These are phyloP conservation scores for Collybia nuda DNA, from an alignment of 768 basidiomycete species.

Conservation along the genomic window DNA sequence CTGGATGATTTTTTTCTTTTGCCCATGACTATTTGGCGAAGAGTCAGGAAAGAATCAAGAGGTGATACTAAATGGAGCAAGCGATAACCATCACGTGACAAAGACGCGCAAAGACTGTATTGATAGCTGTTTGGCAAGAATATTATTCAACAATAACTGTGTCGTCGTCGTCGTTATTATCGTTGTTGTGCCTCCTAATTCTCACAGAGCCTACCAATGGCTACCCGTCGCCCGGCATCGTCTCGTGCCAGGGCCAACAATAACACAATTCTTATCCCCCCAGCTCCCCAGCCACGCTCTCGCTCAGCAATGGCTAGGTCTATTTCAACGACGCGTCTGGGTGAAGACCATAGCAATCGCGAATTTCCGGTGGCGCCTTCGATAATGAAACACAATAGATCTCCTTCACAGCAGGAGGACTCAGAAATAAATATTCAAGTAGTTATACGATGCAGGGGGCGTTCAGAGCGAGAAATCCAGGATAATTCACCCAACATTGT, in stretches of 20 bases:
- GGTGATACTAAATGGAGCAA: background rate
- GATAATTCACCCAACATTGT: constrained; percentile 89
- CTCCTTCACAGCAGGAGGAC: constrained; percentile 33
- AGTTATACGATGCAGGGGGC: constrained; percentile 83
- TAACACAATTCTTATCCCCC: constrained; percentile 21
- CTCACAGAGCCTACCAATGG: constrained; percentile 40
- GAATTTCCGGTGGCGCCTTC: constrained; percentile 7
- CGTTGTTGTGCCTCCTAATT: background rate
- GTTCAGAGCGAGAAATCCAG: constrained; percentile 82
- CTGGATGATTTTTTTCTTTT: constrained; percentile 90
- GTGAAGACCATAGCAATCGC: constrained; percentile 15
- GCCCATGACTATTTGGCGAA: constrained; percentile 55
- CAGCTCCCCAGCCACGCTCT: constrained; percentile 38
- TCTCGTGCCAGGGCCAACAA: constrained; percentile 44
- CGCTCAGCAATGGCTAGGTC: constrained; percentile 51
- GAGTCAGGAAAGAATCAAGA: background rate
- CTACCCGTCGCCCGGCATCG: constrained; percentile 57
- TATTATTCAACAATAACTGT: constrained; percentile 12
- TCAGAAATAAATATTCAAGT: constrained; percentile 89
- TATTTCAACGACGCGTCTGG: constrained; percentile 29
- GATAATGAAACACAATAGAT: constrained; percentile 21
- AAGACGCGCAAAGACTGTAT: constrained; percentile 19
- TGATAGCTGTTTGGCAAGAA: constrained; percentile 11
- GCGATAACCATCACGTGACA: constrained; percentile 30
- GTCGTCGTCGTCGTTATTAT: background rate